A percentile compares a stretch with the other conserved stretches of the same genome.
phyloP scores from a whole-genome alignment of 129 eudicot genomes.

The Artemisia annua region DNA sequence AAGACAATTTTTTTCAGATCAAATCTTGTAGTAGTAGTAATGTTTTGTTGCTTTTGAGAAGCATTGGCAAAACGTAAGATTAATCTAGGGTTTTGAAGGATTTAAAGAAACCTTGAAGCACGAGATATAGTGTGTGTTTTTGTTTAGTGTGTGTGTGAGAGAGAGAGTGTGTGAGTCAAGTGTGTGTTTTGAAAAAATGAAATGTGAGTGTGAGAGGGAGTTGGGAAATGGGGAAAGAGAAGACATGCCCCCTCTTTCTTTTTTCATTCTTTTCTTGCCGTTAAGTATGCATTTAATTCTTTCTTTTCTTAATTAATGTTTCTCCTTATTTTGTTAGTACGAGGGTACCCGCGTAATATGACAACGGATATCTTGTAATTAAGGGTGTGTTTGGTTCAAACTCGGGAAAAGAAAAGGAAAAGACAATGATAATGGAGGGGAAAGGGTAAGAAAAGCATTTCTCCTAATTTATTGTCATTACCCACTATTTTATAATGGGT shows the following conservation, averaged over 20 bases:
- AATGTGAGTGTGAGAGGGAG: neutral
- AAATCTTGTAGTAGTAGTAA: neutral
- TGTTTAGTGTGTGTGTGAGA: too few relatives aligned
- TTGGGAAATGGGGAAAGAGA: slow-evolving; percentile 4
- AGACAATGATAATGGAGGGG: too few relatives aligned
- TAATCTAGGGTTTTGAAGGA: slow-evolving; percentile 29
- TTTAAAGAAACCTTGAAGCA: slow-evolving; percentile 21
- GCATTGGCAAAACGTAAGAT: slow-evolving; percentile 21
- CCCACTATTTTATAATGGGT: too few relatives aligned
- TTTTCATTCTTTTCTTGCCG: neutral
- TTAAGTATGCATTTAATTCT: neutral
- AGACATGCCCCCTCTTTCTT: slow-evolving; percentile 6
- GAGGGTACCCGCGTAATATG: too few relatives aligned
- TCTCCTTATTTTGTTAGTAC: neutral
- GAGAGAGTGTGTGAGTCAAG: neutral
- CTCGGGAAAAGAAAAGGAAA: too few relatives aligned
- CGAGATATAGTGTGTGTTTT: slow-evolving; percentile 17
- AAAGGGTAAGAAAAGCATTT: too few relatives aligned
- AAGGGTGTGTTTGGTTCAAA: too few relatives aligned
- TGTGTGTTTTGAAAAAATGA: slow-evolving; percentile 40
- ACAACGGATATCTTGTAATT: too few relatives aligned
- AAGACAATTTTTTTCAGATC: slow-evolving; percentile 18
- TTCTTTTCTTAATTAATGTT: neutral
- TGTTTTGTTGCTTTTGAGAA: slow-evolving; percentile 28
- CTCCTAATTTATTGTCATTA: too few relatives aligned